Percentiles rank a stretch among this genome's conserved stretches.
These are phyloP conservation scores for Pisolithus marmoratus DNA, from an alignment of 768 basidiomycete genomes.

Conservation along the genomic window DNA sequence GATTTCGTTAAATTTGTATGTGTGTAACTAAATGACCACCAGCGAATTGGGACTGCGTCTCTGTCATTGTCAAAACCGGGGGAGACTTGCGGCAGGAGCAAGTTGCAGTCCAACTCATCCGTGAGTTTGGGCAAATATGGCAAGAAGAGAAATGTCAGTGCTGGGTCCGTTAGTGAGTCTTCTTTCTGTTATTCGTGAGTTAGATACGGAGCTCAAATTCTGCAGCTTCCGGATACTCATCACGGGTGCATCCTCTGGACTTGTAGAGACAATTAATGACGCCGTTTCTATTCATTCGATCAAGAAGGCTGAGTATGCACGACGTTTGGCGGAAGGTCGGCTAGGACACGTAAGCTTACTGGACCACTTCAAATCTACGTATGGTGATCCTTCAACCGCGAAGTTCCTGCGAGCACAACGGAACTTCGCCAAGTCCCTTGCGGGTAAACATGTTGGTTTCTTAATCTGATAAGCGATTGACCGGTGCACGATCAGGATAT, in stretches of 20 bases:
- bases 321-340: conserved; percentile 72
- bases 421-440: conserved; percentile 90
- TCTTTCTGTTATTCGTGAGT: background rate
- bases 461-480: background rate
- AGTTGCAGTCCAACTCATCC: conserved; percentile 91
- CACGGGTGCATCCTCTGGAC: conserved; percentile 85
- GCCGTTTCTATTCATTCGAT: conserved; percentile 98
- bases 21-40: conserved; percentile 1
- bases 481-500: conserved; percentile 53
- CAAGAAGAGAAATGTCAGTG: conserved; percentile 87
- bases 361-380: conserved; percentile 89
- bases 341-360: conserved; percentile 84
- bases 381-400: conserved; percentile 82
- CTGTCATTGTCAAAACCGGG: conserved; percentile 97
- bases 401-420: conserved; percentile 87
- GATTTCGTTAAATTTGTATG: background rate
- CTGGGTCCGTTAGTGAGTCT: conserved; percentile 85
- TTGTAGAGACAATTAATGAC: conserved; percentile 98
- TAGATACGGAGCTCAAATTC: conserved; percentile 1
- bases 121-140: conserved; percentile 92
- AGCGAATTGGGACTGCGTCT: conserved; percentile 86
- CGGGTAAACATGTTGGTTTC: conserved; percentile 41
- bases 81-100: conserved; percentile 97
- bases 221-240: conserved; percentile 91
- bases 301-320: conserved; percentile 97